Conservation (phyloP, 2,329 filamentous ascomycete genomes). For the Elsinoe fawcettii region DNA sequence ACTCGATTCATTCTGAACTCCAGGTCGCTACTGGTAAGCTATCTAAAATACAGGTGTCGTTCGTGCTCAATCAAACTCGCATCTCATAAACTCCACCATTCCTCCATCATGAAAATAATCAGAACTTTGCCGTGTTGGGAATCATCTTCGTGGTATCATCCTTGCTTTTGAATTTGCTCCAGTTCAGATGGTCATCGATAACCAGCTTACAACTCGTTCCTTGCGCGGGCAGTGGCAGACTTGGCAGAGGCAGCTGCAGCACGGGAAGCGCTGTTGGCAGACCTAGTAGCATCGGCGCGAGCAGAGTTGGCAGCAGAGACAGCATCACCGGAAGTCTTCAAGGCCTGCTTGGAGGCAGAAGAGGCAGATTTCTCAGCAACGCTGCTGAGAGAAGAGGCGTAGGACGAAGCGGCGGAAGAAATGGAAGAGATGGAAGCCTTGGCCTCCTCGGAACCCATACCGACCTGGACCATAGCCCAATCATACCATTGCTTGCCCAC, state of each 20-base stretch:
- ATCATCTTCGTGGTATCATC: slow-evolving; percentile 12
- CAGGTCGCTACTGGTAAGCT: slow-evolving; percentile 12
- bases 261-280: slow-evolving; percentile 26
- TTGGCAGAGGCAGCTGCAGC: slow-evolving; percentile 21
- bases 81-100: neutral
- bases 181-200: neutral
- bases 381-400: slow-evolving; percentile 19
- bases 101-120: slow-evolving; percentile 4
- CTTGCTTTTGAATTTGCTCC: slow-evolving; percentile 8
- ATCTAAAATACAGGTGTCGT: slow-evolving; percentile 8
- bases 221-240: slow-evolving; percentile 31
- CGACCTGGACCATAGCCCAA: slow-evolving; percentile 39
- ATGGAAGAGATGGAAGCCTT: slow-evolving; percentile 30
- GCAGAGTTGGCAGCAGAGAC: slow-evolving; percentile 29
- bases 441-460: slow-evolving; percentile 35
- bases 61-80: neutral
- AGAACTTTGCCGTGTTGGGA: slow-evolving; percentile 1
- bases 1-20: slow-evolving; percentile 3
- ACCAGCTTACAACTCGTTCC: slow-evolving; percentile 39
- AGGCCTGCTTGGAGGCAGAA: slow-evolving; percentile 25
- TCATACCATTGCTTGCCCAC: slow-evolving; percentile 32
- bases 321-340: slow-evolving; percentile 22
- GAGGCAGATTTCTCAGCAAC: slow-evolving; percentile 20
- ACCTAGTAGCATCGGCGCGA: slow-evolving; percentile 18
- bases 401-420: slow-evolving; percentile 22